Conservation (phyloP, 768 basidiomycete species). For the Sistotremastrum suecicum region DNA sequence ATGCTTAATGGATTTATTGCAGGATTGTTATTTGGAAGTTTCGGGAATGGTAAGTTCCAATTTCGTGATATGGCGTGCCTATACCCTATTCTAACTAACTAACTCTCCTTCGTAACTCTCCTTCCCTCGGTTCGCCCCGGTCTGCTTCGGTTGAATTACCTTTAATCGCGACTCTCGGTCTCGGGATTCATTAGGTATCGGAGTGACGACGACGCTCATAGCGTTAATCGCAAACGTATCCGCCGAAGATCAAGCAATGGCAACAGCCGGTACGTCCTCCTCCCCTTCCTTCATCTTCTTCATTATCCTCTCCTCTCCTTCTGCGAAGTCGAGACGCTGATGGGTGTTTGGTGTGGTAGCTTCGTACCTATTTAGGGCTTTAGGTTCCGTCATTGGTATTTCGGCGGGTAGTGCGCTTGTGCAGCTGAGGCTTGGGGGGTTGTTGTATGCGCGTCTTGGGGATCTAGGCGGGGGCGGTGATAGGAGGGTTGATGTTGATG, state of each 20-base stretch:
- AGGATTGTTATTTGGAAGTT: constrained; percentile 6
- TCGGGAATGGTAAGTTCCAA: constrained; percentile 11
- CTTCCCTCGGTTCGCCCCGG: background rate
- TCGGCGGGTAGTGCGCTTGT: constrained; percentile 44
- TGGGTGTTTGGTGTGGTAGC: constrained; percentile 21
- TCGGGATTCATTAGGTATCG: constrained; percentile 22
- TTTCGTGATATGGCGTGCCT: too few species aligned
- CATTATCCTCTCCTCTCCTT: background rate
- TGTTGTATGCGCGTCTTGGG: constrained; percentile 27
- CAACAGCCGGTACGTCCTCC: constrained; percentile 36
- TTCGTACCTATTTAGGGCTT: constrained; percentile 52
- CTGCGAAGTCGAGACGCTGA: background rate
- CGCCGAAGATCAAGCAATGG: constrained; percentile 45
- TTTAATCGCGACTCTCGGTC: background rate
- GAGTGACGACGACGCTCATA: constrained; percentile 42
- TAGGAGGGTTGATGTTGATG: constrained; percentile 27
- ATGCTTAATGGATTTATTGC: too few species aligned
- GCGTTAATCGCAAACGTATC: constrained; percentile 52
- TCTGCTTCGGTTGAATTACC: background rate
- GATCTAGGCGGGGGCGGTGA: constrained; percentile 16
- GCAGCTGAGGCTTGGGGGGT: constrained; percentile 32
- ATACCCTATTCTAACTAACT: too few species aligned
- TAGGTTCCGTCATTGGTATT: constrained; percentile 43
- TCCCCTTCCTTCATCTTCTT: background rate
- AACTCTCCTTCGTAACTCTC: too few species aligned